phyloP scores from a whole-genome alignment of 73 alveolate species.

The Paramecium sonneborni region DNA sequence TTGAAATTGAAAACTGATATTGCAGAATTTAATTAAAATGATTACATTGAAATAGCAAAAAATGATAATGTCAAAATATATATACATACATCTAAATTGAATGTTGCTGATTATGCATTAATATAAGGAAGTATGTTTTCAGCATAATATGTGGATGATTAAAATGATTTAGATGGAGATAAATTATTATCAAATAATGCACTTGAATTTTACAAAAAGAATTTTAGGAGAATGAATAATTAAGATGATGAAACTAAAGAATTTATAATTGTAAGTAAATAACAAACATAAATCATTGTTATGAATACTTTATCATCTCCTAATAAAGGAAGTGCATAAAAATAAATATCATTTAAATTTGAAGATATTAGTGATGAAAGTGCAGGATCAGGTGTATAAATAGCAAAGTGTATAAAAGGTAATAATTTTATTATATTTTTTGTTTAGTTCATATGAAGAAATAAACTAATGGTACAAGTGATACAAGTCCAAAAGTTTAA shows the following conservation, averaged over 20 bases:
- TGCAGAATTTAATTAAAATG: neutral
- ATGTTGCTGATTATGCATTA: slow-evolving; percentile 32
- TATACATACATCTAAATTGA: neutral
- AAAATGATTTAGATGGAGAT: slow-evolving; percentile 34
- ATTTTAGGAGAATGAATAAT: neutral
- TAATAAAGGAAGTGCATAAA: neutral
- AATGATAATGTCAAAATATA: slow-evolving; percentile 30
- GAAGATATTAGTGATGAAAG: slow-evolving; percentile 31
- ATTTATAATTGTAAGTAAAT: slow-evolving; percentile 5
- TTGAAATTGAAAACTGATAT: slow-evolving; percentile 18
- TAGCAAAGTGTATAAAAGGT: slow-evolving; percentile 29
- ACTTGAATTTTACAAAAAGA: neutral
- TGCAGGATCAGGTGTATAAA: neutral
- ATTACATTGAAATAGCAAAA: slow-evolving; percentile 25
- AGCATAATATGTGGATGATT: neutral
- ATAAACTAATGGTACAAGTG: neutral
- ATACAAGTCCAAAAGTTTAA: neutral
- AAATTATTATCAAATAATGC: neutral
- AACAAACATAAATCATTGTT: neutral
- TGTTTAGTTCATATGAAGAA: neutral
- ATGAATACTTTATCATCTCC: neutral
- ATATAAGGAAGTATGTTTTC: slow-evolving; percentile 30
- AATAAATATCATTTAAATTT: neutral
- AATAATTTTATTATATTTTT: neutral
- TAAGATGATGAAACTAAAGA: slow-evolving; percentile 33